Evolutionary conservation across 2,329 filamentous ascomycete species (phyloP).

Genomic region (Lasiodiplodia sp.): DNA sequence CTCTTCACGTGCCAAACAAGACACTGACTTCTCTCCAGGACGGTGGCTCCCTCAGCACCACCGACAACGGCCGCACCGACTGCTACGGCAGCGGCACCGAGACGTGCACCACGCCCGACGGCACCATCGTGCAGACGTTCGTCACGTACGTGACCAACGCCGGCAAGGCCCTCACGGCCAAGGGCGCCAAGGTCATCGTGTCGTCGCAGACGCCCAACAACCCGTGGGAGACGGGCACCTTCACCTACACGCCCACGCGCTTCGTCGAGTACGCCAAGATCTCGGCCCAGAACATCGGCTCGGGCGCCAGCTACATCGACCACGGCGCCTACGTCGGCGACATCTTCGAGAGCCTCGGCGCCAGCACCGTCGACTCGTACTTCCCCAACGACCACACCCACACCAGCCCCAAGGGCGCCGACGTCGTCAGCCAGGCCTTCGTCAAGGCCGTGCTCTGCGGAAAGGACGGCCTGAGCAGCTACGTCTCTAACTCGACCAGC

Average conservation of each 20-base stretch:
- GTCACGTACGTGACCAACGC: conserved; percentile 65
- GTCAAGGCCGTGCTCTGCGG: conserved; percentile 64
- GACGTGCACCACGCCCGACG: conserved; percentile 59
- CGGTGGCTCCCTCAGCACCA: conserved; percentile 60
- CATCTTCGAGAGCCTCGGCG: conserved; percentile 35
- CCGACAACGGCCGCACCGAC: conserved; percentile 67
- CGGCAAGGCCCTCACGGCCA: conserved; percentile 57
- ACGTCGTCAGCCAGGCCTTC: conserved; percentile 64
- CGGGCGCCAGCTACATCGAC: conserved; percentile 56
- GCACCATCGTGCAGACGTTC: conserved; percentile 63
- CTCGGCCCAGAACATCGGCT: conserved; percentile 15
- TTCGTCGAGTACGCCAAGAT: conserved; percentile 54
- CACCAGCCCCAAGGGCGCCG: conserved; percentile 63
- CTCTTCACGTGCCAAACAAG: conserved; percentile 48
- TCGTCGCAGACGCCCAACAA: conserved; percentile 66
- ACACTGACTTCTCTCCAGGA: conserved; percentile 31
- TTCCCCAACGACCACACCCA: conserved; percentile 71
- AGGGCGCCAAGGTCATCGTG: conserved; percentile 65
- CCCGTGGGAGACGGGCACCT: conserved; percentile 63
- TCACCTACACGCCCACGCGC: conserved; percentile 53
- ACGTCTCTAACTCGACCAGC: conserved; percentile 46
- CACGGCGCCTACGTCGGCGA: conserved; percentile 64
- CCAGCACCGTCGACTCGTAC: conserved; percentile 40
- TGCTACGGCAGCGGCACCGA: conserved; percentile 62
- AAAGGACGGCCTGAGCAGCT: conserved; percentile 35